A percentile compares a stretch with the other conserved stretches of the same genome.
Evolutionary conservation across 805 yeast species (phyloP).

Genomic region (Wickerhamomyces bovis): DNA sequence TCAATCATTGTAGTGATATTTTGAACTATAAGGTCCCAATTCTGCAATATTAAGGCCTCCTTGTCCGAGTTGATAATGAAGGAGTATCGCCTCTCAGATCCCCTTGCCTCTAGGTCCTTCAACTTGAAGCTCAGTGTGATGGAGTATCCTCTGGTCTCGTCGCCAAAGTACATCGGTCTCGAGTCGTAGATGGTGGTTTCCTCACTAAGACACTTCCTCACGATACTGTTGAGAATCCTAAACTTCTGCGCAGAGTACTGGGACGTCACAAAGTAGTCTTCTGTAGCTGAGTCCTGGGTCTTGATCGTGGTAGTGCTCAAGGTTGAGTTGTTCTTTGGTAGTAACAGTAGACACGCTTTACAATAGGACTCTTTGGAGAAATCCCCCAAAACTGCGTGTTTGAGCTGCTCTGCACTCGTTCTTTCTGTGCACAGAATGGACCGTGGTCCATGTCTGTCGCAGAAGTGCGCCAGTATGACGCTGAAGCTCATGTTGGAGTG

Average conservation of each 20-base stretch:
- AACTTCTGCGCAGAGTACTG: slow-evolving; percentile 55
- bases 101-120: slow-evolving; percentile 61
- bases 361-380: slow-evolving; percentile 46
- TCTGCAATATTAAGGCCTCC: slow-evolving; percentile 43
- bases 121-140: slow-evolving; percentile 55
- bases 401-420: slow-evolving; percentile 21
- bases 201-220: slow-evolving; percentile 59
- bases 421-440: slow-evolving; percentile 58
- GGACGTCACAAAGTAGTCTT: slow-evolving; percentile 40
- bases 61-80: slow-evolving; percentile 51
- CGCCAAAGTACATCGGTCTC: slow-evolving; percentile 61
- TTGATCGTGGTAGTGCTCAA: slow-evolving; percentile 26
- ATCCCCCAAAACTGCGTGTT: slow-evolving; percentile 27
- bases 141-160: slow-evolving; percentile 54
- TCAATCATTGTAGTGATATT: slow-evolving; percentile 36
- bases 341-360: slow-evolving; percentile 50
- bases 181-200: slow-evolving; percentile 56
- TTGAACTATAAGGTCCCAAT: slow-evolving; percentile 46
- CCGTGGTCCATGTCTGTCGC: slow-evolving; percentile 74
- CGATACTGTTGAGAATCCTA: slow-evolving; percentile 50
- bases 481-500: slow-evolving; percentile 27
- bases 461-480: slow-evolving; percentile 62
- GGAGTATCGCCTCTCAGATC: slow-evolving; percentile 65
- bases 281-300: slow-evolving; percentile 11
- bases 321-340: slow-evolving; percentile 33